Conservation (phyloP, 2,329 filamentous ascomycete genomes). For the Leptodontidium sp. region DNA sequence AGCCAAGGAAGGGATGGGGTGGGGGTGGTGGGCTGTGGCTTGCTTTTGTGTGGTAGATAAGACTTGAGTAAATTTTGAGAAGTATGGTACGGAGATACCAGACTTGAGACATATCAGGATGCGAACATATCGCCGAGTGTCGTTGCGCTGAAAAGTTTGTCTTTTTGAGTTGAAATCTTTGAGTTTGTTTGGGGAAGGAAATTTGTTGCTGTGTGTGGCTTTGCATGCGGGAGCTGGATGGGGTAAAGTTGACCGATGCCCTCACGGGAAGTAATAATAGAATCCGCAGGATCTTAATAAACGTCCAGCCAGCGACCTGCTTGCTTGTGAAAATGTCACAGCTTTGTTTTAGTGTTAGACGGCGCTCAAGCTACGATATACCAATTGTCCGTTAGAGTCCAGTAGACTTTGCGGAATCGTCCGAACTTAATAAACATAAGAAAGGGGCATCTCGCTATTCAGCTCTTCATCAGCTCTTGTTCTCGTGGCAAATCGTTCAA, state of each 20-base stretch:
- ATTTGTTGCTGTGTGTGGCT: neutral
- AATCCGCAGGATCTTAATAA: neutral
- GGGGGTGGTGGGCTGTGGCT: too few species aligned
- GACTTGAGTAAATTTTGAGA: too few species aligned
- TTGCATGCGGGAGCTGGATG: constrained; percentile 1
- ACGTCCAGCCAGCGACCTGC: neutral
- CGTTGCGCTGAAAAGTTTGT: too few species aligned
- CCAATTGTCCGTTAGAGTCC: neutral
- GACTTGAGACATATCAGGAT: too few species aligned
- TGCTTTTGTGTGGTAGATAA: too few species aligned
- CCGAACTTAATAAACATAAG: neutral
- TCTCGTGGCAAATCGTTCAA: neutral
- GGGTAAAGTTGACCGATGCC: neutral
- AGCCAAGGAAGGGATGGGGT: too few species aligned
- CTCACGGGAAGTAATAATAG: constrained; percentile 1
- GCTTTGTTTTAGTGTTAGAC: constrained; percentile 1
- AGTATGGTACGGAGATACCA: too few species aligned
- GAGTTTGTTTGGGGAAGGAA: too few species aligned
- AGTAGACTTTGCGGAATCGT: neutral
- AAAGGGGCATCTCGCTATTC: neutral
- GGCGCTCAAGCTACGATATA: neutral
- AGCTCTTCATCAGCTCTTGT: neutral
- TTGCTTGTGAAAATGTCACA: neutral
- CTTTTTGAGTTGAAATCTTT: too few species aligned
- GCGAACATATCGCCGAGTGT: too few species aligned